These are phyloP conservation scores for Diaporthe destruens DNA, from an alignment of 2,329 filamentous ascomycete species.

Conservation along the genomic window DNA sequence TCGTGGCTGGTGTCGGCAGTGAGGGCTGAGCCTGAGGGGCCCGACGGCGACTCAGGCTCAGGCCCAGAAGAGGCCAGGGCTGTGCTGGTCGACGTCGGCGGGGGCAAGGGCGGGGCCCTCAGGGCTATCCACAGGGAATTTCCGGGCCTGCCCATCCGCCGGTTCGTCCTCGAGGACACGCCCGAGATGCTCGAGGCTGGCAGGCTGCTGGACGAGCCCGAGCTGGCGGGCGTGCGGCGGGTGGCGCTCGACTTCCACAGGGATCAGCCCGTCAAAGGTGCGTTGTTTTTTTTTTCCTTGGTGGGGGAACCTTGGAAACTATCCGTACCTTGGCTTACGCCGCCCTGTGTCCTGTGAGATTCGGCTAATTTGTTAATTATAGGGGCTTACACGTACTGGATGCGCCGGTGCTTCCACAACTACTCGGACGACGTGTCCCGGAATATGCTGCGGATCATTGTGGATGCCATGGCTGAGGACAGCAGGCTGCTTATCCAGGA, in stretches of 20 bases:
- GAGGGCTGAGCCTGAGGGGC: background rate
- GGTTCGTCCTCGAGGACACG: slow-evolving; percentile 50
- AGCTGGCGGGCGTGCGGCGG: slow-evolving; percentile 45
- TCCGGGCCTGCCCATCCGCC: slow-evolving; percentile 43
- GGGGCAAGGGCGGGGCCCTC: slow-evolving; percentile 49
- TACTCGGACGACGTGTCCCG: slow-evolving; percentile 48
- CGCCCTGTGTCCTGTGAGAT: background rate
- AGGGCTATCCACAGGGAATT: slow-evolving; percentile 45
- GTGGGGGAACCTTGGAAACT: too few relatives aligned
- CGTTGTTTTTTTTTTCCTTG: background rate
- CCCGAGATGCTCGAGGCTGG: slow-evolving; percentile 47
- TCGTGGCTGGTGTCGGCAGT: slow-evolving; percentile 43
- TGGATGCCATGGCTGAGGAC: slow-evolving; percentile 49
- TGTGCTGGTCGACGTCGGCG: slow-evolving; percentile 51
- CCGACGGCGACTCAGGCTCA: too few relatives aligned
- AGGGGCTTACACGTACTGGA: slow-evolving; percentile 51
- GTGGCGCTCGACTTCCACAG: slow-evolving; percentile 48
- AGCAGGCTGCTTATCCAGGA: slow-evolving; percentile 53
- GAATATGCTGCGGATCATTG: slow-evolving; percentile 42
- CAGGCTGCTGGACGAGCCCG: slow-evolving; percentile 38
- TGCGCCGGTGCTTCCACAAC: slow-evolving; percentile 52
- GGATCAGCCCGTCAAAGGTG: slow-evolving; percentile 49
- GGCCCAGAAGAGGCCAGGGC: slow-evolving; percentile 33
- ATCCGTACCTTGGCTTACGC: slow-evolving; percentile 19
- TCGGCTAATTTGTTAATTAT: slow-evolving; percentile 19